Evolutionary conservation across 2,329 filamentous ascomycete species (phyloP), one percentile per base, ranked within the genome.

Genomic region (Paecilomyces formosus): DNA sequence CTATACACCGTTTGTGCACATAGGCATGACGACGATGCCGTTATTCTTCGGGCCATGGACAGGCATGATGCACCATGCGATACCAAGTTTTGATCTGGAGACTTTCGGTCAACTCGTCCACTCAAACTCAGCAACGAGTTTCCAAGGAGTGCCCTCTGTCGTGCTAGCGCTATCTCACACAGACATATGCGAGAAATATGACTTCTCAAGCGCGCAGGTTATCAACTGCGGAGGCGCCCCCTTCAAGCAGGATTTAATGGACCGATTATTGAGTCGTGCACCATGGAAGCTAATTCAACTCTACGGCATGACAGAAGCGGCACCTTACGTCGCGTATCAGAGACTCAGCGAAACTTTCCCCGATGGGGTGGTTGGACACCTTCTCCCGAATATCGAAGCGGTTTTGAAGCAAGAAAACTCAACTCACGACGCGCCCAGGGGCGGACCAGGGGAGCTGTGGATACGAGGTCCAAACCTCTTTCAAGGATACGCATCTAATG

Each of bases 271-370:
- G 50, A 57, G 61, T 21, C 63, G 69, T 28, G 68, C 72, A 2
- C 68, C 73, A 0, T 77, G 76, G 75, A 65, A 67, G 54, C 68
- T 77, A 18, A 72, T 76, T 3, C 75, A 79, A 53, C 72, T 74
- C 0, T 79, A 78, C 56, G 78, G 76, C 21, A 79, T 80, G 77
- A 79, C 77, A 0, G 77, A 79, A 59, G 76, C 72, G 2, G 74
- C 71, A 4, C 75, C 69, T 0, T 79, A 78, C 60, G 73, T 78
- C 3, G 77, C 76, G 0, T 76, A 78, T 54, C 75, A 78, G 54
- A 67, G 63, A 3, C 61, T 70, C 0, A 63, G 68, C 33, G 74
- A 77, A 53, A 57, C 60, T 0, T 45, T 72, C 1, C 70, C 71
- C 0, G 64, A 70, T 1, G 74, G 74, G 1, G 66, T 65, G 2